Percentiles rank a stretch among this genome's conserved stretches.
Evolutionary conservation across 208 protist species (phyloP).

Genomic region (Phytomonas serpens): DNA sequence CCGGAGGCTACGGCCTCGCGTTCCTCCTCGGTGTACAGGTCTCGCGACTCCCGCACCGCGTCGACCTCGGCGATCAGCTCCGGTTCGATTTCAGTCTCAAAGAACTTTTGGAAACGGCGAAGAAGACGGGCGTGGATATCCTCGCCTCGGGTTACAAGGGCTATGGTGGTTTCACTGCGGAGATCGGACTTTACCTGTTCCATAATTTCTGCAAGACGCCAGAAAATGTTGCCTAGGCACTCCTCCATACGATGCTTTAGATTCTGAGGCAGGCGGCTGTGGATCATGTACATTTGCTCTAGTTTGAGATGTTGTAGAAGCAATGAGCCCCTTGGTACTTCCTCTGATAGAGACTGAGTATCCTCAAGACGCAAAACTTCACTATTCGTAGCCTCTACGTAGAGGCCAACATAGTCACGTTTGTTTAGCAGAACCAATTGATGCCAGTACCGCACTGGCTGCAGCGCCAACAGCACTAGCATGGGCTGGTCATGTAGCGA

Average conservation of each 20-base stretch:
- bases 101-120: slow-evolving; percentile 21
- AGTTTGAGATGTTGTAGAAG: slow-evolving; percentile 18
- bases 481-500: slow-evolving; percentile 86
- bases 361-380: not conserved
- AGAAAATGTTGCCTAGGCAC: slow-evolving; percentile 21
- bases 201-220: slow-evolving; percentile 14
- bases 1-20: slow-evolving; percentile 15
- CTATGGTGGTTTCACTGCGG: slow-evolving; percentile 44
- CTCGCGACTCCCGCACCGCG: slow-evolving; percentile 36
- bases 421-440: slow-evolving; percentile 60
- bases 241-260: slow-evolving; percentile 1
- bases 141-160: slow-evolving; percentile 59
- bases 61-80: slow-evolving; percentile 81
- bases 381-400: slow-evolving; percentile 25
- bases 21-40: slow-evolving; percentile 51
- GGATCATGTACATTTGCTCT: slow-evolving; percentile 39
- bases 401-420: slow-evolving; percentile 60
- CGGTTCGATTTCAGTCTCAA: slow-evolving; percentile 54
- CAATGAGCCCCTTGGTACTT: not conserved
- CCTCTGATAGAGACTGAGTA: not conserved
- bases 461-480: slow-evolving; percentile 71
- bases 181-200: slow-evolving; percentile 31
- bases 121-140: slow-evolving; percentile 32
- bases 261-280: slow-evolving; percentile 33
- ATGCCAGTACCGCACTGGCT: slow-evolving; percentile 74